Percentiles rank a stretch among this genome's conserved stretches.
These are phyloP conservation scores for Arctium lappa DNA, from an alignment of 129 eudicot genomes.

Conservation along the genomic window DNA sequence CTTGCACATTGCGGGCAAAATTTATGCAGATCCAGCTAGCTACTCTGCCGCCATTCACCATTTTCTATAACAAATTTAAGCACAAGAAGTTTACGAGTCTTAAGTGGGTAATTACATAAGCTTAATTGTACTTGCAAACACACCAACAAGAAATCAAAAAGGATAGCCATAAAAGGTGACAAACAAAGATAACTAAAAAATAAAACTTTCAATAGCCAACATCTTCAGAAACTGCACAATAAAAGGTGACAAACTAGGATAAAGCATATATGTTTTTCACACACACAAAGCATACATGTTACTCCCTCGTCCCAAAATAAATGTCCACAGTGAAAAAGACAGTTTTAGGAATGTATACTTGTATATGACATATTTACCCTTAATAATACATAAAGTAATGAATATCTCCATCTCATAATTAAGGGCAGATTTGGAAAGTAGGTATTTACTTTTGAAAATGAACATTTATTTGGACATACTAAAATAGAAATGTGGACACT, in stretches of 20 bases:
- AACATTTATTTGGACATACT: background rate
- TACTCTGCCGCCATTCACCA: constrained; percentile 86
- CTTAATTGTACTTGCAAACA: background rate
- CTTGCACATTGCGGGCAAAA: constrained; percentile 88
- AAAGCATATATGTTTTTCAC: background rate
- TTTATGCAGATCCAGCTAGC: constrained; percentile 86
- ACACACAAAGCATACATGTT: background rate
- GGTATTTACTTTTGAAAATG: background rate
- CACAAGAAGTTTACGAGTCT: background rate
- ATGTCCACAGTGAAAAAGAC: background rate
- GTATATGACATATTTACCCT: background rate
- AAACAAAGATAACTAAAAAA: background rate
- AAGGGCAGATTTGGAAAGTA: background rate
- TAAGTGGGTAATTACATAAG: background rate
- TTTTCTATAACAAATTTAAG: constrained; percentile 52
- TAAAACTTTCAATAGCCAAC: constrained; percentile 1
- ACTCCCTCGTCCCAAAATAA: background rate
- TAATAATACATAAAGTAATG: background rate
- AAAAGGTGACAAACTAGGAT: background rate
- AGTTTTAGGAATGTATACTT: background rate
- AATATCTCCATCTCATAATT: background rate
- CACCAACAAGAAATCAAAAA: background rate
- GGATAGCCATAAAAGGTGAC: background rate
- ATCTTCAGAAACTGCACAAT: background rate
- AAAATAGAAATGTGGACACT: background rate